Evolutionary conservation across 306 rosid species (phyloP).

Genomic region (Malus fusca): DNA sequence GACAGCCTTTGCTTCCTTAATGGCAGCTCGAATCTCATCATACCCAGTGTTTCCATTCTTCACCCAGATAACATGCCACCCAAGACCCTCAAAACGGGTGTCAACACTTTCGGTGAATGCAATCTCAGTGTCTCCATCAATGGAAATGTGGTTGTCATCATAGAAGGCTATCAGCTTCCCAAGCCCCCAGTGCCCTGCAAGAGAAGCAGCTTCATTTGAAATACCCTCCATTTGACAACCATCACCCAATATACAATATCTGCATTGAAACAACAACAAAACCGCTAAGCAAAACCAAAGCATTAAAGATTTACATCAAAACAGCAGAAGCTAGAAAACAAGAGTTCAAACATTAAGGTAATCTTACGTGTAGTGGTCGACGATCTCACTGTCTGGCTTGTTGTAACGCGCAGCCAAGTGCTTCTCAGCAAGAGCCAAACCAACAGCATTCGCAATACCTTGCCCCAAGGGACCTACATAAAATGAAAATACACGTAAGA

Average conservation of each 20-base stretch:
- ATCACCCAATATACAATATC: slow-evolving; percentile 80
- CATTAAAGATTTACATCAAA: neutral
- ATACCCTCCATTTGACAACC: slow-evolving; percentile 99
- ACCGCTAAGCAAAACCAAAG: slow-evolving; percentile 7
- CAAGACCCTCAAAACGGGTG: slow-evolving; percentile 86
- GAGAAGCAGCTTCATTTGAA: slow-evolving; percentile 81
- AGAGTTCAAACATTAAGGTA: neutral
- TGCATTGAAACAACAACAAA: slow-evolving; percentile 19
- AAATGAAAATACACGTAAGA: neutral
- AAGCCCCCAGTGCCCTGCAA: slow-evolving; percentile 98
- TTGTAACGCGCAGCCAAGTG: slow-evolving; percentile 95
- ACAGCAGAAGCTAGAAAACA: neutral
- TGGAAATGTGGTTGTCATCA: slow-evolving; percentile 97
- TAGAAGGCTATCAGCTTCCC: slow-evolving; percentile 94
- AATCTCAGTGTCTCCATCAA: slow-evolving; percentile 89
- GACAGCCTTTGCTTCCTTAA: slow-evolving; percentile 87
- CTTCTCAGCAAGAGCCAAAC: slow-evolving; percentile 96
- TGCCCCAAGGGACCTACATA: slow-evolving; percentile 94
- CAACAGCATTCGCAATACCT: slow-evolving; percentile 96
- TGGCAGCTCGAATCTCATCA: slow-evolving; percentile 95
- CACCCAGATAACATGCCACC: slow-evolving; percentile 98
- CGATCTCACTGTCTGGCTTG: slow-evolving; percentile 81
- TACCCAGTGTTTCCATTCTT: slow-evolving; percentile 93
- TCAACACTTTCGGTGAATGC: slow-evolving; percentile 91
- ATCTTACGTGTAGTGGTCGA: slow-evolving; percentile 91